Evolutionary conservation across 2,329 filamentous ascomycete species (phyloP).

Genomic region (Fusarium phyllophilum): DNA sequence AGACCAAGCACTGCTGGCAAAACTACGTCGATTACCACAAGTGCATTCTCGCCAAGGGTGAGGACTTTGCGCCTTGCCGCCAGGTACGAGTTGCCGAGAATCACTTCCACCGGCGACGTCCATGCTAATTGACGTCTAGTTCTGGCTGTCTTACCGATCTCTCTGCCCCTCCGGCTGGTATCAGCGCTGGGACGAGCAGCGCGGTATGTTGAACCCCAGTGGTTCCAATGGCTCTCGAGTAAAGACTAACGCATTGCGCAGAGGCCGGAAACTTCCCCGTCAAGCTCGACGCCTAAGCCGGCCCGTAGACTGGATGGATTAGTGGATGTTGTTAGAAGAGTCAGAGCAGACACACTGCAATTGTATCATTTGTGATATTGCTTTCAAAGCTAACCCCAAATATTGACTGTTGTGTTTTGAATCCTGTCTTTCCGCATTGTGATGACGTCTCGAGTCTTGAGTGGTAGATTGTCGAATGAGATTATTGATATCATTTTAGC

Average conservation of each 20-base stretch:
- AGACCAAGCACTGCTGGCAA: slow-evolving; percentile 99
- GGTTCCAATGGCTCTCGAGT: neutral
- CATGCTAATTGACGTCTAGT: slow-evolving; percentile 64
- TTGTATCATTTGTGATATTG: slow-evolving; percentile 51
- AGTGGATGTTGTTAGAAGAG: slow-evolving; percentile 44
- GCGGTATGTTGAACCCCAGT: slow-evolving; percentile 70
- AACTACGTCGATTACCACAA: slow-evolving; percentile 99
- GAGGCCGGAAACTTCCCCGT: slow-evolving; percentile 76
- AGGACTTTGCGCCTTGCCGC: slow-evolving; percentile 96
- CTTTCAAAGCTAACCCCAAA: slow-evolving; percentile 43
- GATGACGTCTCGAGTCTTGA: slow-evolving; percentile 24
- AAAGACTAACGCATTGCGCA: slow-evolving; percentile 51
- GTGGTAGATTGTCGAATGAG: slow-evolving; percentile 11
- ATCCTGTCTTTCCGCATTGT: slow-evolving; percentile 7
- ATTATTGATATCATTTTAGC: slow-evolving; percentile 36
- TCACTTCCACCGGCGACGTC: neutral
- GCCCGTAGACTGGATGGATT: slow-evolving; percentile 33
- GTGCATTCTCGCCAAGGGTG: slow-evolving; percentile 97
- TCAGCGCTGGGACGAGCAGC: slow-evolving; percentile 95
- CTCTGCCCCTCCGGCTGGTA: slow-evolving; percentile 97
- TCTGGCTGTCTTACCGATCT: slow-evolving; percentile 95
- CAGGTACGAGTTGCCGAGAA: slow-evolving; percentile 70
- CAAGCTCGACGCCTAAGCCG: slow-evolving; percentile 67
- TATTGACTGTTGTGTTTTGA: slow-evolving; percentile 36
- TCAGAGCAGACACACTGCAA: slow-evolving; percentile 49